phyloP scores from a whole-genome alignment of 257 asterid species.

The Penstemon newberryi region DNA sequence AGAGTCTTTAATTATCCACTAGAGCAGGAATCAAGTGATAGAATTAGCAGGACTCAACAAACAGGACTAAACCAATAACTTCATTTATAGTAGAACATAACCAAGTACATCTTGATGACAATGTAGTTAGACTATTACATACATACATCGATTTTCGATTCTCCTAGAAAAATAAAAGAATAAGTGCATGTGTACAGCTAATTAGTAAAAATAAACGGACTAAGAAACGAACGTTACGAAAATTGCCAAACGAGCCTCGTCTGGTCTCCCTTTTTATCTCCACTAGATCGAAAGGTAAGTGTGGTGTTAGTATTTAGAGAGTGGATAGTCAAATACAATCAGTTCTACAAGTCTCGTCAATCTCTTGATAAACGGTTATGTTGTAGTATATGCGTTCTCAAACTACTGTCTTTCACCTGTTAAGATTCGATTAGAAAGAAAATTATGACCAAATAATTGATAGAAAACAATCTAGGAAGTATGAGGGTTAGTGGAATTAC shows the following conservation, averaged over 20 bases:
- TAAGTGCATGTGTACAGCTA: constrained; percentile 43
- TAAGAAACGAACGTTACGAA: constrained; percentile 34
- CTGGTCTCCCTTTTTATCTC: constrained; percentile 29
- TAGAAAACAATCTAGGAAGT: neutral
- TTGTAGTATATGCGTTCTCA: constrained; percentile 81
- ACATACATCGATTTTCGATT: constrained; percentile 51
- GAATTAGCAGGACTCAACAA: too few species aligned
- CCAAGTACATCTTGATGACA: constrained; percentile 26
- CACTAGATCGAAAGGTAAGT: constrained; percentile 29
- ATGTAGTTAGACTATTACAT: constrained; percentile 39
- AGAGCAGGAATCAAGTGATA: neutral
- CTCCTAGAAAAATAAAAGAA: constrained; percentile 30
- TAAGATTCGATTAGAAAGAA: neutral
- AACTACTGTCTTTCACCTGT: constrained; percentile 81
- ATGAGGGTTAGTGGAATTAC: constrained; percentile 33
- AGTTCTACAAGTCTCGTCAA: constrained; percentile 50
- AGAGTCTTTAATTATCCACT: neutral
- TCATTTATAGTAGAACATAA: neutral
- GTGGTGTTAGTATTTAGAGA: constrained; percentile 52
- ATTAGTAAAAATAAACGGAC: constrained; percentile 38
- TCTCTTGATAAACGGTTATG: constrained; percentile 58
- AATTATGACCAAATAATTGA: constrained; percentile 2
- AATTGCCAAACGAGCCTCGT: constrained; percentile 43
- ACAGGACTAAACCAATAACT: neutral
- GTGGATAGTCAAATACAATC: constrained; percentile 43